Percentiles rank a stretch among this genome's conserved stretches.
These are phyloP conservation scores for Aspergillus ustus DNA, from an alignment of 2,329 filamentous ascomycete species.

Conservation along the genomic window DNA sequence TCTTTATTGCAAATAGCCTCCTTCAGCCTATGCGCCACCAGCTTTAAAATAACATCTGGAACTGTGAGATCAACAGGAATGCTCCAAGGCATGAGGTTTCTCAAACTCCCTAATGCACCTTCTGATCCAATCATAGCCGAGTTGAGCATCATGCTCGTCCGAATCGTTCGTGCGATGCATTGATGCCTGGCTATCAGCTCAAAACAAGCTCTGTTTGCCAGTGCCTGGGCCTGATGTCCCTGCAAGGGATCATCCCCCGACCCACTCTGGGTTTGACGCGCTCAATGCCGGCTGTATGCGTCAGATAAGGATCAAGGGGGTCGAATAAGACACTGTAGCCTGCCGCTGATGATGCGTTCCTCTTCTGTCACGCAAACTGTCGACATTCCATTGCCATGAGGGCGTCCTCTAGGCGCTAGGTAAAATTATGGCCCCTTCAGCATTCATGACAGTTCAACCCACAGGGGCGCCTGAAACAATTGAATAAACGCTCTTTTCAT, in stretches of 20 bases:
- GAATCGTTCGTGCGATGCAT: not conserved
- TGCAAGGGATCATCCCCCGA: conserved; percentile 12
- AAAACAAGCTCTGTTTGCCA: conserved; percentile 1
- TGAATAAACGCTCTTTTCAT: not conserved
- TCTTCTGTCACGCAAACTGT: not conserved
- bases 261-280: conserved; percentile 1
- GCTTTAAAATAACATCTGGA: conserved; percentile 4
- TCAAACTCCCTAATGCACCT: not conserved
- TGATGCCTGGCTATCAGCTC: not conserved
- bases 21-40: not conserved
- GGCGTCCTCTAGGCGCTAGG: not conserved
- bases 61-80: conserved; percentile 10
- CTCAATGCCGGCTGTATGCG: not conserved
- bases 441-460: not conserved
- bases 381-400: not conserved
- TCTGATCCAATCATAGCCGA: conserved; percentile 1
- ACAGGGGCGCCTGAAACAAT: not conserved
- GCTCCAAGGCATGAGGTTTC: not conserved
- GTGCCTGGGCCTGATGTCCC: not conserved
- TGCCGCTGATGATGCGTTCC: conserved; percentile 12
- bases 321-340: conserved; percentile 7
- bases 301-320: conserved; percentile 13
- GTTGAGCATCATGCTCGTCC: not conserved
- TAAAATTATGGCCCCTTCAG: not conserved
- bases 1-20: conserved; percentile 7